phyloP scores from a whole-genome alignment of 805 yeast species.

The Candida ulmi region DNA sequence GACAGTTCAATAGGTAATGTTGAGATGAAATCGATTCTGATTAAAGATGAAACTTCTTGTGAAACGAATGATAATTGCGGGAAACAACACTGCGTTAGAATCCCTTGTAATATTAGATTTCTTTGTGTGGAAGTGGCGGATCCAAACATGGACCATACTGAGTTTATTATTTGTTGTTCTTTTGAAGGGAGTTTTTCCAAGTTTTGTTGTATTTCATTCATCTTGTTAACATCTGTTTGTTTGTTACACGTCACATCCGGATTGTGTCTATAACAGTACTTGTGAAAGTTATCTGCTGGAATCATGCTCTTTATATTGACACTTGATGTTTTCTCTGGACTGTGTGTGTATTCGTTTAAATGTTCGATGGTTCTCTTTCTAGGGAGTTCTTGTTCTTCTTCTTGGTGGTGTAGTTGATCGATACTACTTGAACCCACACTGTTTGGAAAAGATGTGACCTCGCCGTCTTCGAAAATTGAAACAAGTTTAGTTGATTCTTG shows the following conservation, averaged over 20 bases:
- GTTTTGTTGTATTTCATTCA: slow-evolving; percentile 56
- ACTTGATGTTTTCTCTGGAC: neutral
- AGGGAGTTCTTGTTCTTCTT: neutral
- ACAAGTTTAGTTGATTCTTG: slow-evolving; percentile 1
- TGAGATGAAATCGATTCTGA: slow-evolving; percentile 83
- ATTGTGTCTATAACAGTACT: slow-evolving; percentile 88
- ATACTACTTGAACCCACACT: too few species aligned
- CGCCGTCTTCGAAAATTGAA: slow-evolving; percentile 3
- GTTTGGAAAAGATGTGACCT: slow-evolving; percentile 5
- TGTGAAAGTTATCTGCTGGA: slow-evolving; percentile 46
- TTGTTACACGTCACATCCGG: slow-evolving; percentile 79
- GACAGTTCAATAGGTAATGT: slow-evolving; percentile 84
- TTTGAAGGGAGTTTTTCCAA: slow-evolving; percentile 56
- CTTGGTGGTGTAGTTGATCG: too few species aligned
- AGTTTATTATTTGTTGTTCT: slow-evolving; percentile 74
- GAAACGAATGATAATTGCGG: slow-evolving; percentile 88
- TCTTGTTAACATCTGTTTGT: slow-evolving; percentile 54
- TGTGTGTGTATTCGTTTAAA: neutral
- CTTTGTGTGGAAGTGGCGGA: slow-evolving; percentile 70
- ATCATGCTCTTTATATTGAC: slow-evolving; percentile 9
- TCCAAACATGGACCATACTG: slow-evolving; percentile 79
- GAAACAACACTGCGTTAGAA: slow-evolving; percentile 86
- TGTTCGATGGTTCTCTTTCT: neutral
- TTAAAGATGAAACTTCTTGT: slow-evolving; percentile 69
- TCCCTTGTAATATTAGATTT: slow-evolving; percentile 72